phyloP scores from a whole-genome alignment of 2,329 filamentous ascomycete genomes.

The Dissoconium aciculare region DNA sequence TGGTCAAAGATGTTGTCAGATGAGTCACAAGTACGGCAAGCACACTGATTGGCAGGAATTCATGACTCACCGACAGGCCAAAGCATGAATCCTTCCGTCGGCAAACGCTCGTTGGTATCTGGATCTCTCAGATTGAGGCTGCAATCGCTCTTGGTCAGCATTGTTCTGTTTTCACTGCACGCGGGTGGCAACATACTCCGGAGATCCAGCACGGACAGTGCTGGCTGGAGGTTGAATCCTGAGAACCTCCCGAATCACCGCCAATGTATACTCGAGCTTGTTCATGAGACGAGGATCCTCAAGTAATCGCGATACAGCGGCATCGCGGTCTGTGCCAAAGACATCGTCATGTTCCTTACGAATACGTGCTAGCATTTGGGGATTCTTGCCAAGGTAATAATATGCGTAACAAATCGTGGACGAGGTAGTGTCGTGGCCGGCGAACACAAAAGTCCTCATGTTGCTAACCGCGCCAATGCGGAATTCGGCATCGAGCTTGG shows the following conservation, averaged over 20 bases:
- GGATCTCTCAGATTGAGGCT: conserved; percentile 29
- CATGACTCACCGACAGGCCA: conserved; percentile 23
- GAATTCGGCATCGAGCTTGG: conserved; percentile 25
- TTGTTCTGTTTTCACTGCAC: not conserved
- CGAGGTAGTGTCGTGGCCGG: conserved; percentile 30
- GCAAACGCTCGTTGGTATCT: conserved; percentile 29
- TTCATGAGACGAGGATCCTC: conserved; percentile 34
- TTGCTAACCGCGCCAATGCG: conserved; percentile 23
- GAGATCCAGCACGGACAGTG: conserved; percentile 26
- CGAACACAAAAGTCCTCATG: conserved; percentile 30
- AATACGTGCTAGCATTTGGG: conserved; percentile 23
- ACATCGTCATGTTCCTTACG: conserved; percentile 38
- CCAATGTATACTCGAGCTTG: conserved; percentile 37
- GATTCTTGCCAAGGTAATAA: conserved; percentile 27
- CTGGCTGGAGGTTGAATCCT: conserved; percentile 38
- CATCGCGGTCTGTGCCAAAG: conserved; percentile 30
- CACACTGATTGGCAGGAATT: too few relatives aligned
- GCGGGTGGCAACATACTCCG: too few relatives aligned
- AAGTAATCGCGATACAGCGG: conserved; percentile 25
- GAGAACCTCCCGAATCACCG: conserved; percentile 40
- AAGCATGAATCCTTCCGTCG: conserved; percentile 32
- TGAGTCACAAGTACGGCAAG: too few relatives aligned
- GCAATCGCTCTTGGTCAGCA: conserved; percentile 3
- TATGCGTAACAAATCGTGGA: conserved; percentile 25
- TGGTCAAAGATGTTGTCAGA: too few relatives aligned